Percentiles rank a stretch among this genome's conserved stretches.
Evolutionary conservation across 352 stramenopile species (phyloP).

Genomic region (Pythium phragmiticola): DNA sequence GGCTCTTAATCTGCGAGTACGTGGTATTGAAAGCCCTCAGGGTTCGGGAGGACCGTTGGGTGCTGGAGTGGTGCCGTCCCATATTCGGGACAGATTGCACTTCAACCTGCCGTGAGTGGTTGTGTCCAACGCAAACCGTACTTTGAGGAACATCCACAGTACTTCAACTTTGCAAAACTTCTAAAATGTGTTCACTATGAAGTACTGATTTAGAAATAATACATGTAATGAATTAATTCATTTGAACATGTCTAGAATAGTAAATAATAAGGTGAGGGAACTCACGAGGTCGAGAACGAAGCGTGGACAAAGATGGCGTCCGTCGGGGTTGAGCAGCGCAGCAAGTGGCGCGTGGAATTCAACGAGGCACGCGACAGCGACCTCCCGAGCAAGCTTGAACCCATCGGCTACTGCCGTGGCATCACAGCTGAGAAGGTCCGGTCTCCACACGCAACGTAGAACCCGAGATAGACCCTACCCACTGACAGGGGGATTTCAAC

Average conservation of each 20-base stretch:
- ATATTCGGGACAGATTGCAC: not conserved
- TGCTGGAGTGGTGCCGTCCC: conserved; percentile 14
- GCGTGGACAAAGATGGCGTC: conserved; percentile 18
- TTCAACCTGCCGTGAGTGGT: conserved; percentile 1
- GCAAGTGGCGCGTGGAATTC: conserved; percentile 80
- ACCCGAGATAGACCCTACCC: not conserved
- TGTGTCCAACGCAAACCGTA: conserved; percentile 24
- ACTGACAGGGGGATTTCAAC: not conserved
- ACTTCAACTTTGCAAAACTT: not conserved
- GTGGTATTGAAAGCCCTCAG: not conserved
- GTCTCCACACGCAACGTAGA: not conserved
- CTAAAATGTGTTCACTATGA: no score
- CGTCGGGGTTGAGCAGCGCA: conserved; percentile 19
- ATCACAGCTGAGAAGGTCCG: conserved; percentile 59
- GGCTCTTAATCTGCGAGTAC: no score
- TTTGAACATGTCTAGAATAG: not conserved
- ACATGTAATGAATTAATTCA: not conserved
- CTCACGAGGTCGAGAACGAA: conserved; percentile 2
- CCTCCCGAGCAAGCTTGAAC: conserved; percentile 58
- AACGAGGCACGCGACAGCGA: conserved; percentile 75
- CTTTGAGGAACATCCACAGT: not conserved
- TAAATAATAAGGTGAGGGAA: conserved; percentile 16
- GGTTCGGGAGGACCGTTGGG: conserved; percentile 14
- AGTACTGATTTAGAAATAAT: not conserved
- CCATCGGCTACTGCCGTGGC: conserved; percentile 63